Conservation (phyloP, 495 filamentous ascomycete species). For the Aspergillus bridgeri region DNA sequence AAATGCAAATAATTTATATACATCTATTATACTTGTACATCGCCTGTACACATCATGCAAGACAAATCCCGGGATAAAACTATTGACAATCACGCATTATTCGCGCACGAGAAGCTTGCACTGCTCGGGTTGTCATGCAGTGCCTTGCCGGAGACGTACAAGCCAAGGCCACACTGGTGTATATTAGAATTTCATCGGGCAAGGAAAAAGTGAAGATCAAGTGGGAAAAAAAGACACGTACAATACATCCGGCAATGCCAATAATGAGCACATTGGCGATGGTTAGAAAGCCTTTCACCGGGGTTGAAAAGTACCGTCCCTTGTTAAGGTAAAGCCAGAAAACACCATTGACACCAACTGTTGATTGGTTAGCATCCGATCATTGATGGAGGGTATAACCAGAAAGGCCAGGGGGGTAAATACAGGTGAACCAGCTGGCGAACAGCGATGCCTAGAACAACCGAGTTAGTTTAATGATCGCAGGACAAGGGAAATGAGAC, state of each 20-base stretch:
- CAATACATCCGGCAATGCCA: slow-evolving; percentile 42
- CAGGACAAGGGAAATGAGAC: too few relatives aligned
- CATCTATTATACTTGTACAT: neutral
- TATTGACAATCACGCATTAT: slow-evolving; percentile 16
- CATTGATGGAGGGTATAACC: neutral
- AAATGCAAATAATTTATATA: neutral
- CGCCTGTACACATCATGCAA: neutral
- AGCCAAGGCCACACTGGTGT: slow-evolving; percentile 35
- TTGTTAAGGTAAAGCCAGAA: slow-evolving; percentile 50
- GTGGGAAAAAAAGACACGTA: slow-evolving; percentile 14
- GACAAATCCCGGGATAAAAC: neutral
- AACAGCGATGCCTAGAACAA: slow-evolving; percentile 28
- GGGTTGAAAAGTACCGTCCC: slow-evolving; percentile 41
- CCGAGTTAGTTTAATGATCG: slow-evolving; percentile 7
- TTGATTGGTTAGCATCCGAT: slow-evolving; percentile 4
- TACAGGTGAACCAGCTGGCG: slow-evolving; percentile 41
- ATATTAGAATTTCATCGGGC: slow-evolving; percentile 7
- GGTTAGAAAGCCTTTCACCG: slow-evolving; percentile 44
- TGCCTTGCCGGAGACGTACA: slow-evolving; percentile 36
- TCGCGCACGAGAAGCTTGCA: slow-evolving; percentile 35
- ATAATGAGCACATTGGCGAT: slow-evolving; percentile 50
- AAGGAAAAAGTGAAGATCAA: neutral
- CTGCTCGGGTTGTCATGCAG: slow-evolving; percentile 31
- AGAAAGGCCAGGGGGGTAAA: neutral
- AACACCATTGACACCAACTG: slow-evolving; percentile 33